These are phyloP conservation scores for Obelidium mucronatum DNA, from an alignment of 192 early-diverging fungal species.

Conservation along the genomic window DNA sequence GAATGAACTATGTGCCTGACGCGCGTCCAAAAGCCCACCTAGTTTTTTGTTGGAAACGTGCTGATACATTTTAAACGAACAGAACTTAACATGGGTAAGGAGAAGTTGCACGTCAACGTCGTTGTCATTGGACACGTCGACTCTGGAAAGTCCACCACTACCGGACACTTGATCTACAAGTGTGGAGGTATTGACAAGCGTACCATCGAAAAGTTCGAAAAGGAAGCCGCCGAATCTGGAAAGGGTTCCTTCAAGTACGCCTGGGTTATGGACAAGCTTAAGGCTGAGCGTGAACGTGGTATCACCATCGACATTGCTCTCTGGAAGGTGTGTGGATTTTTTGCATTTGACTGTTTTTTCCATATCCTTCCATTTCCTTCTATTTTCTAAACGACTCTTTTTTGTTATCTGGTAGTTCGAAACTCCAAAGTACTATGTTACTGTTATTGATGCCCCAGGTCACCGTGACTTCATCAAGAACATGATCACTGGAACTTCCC, in stretches of 20 bases:
- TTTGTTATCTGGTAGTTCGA: constrained; percentile 67
- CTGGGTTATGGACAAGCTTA: constrained; percentile 98
- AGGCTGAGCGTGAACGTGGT: constrained; percentile 99
- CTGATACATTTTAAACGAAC: not conserved
- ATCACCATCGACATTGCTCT: constrained; percentile 99
- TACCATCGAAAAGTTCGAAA: constrained; percentile 99
- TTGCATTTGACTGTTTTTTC: not conserved
- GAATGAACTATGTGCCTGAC: too few species aligned
- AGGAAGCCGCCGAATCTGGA: constrained; percentile 98
- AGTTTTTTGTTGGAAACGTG: not conserved
- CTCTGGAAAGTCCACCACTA: constrained; percentile 99
- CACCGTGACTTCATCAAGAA: constrained; percentile 99
- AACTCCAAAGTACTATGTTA: constrained; percentile 95
- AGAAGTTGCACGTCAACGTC: constrained; percentile 53
- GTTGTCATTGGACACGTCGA: constrained; percentile 99
- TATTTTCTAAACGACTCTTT: too few species aligned
- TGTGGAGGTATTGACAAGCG: constrained; percentile 99
- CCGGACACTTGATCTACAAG: constrained; percentile 99
- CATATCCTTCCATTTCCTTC: too few species aligned
- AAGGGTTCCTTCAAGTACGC: constrained; percentile 99
- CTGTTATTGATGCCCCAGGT: constrained; percentile 99
- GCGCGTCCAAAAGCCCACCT: not conserved
- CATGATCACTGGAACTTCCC: constrained; percentile 94
- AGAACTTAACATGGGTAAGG: constrained; percentile 24
- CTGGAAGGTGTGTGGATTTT: constrained; percentile 66